Evolutionary conservation across 1,284 basidiomycete genomes (phyloP).

Genomic region (Pholiota adiposa): DNA sequence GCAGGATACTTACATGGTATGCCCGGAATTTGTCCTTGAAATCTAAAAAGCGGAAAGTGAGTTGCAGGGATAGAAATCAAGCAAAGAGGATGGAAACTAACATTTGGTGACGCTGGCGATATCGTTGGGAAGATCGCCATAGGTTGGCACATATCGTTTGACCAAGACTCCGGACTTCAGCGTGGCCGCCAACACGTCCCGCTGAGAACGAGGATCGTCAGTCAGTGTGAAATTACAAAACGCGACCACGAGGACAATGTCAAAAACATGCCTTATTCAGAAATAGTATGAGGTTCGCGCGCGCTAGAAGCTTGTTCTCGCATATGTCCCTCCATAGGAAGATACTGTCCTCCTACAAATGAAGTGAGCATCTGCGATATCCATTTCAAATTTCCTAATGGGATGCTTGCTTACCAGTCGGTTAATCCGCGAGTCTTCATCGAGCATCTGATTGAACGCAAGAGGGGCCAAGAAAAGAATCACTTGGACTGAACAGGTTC

Average conservation of each 20-base stretch:
- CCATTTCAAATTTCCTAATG: neutral
- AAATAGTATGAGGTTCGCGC: conserved; percentile 65
- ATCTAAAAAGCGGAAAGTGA: conserved; percentile 36
- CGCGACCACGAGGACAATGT: neutral
- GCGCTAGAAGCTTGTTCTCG: conserved; percentile 54
- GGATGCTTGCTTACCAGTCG: conserved; percentile 37
- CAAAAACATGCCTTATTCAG: conserved; percentile 60
- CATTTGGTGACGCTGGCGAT: conserved; percentile 52
- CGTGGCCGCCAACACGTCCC: conserved; percentile 63
- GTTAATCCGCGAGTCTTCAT: conserved; percentile 48
- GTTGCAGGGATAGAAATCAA: too few species aligned
- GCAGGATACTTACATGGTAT: conserved; percentile 44
- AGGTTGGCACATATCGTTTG: conserved; percentile 63
- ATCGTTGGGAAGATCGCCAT: conserved; percentile 64
- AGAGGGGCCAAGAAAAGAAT: conserved; percentile 53
- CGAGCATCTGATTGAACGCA: conserved; percentile 46
- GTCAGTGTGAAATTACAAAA: neutral
- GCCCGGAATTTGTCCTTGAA: conserved; percentile 56
- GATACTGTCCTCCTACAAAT: conserved; percentile 60
- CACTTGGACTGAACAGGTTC: conserved; percentile 42
- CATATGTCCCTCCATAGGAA: conserved; percentile 68
- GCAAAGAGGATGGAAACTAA: conserved; percentile 27
- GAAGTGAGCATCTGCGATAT: neutral
- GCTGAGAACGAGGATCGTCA: conserved; percentile 34
- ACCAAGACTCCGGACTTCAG: conserved; percentile 62